These are phyloP conservation scores for Magnaporthiopsis rhizophila DNA, from an alignment of 2,329 filamentous ascomycete species.

Conservation along the genomic window DNA sequence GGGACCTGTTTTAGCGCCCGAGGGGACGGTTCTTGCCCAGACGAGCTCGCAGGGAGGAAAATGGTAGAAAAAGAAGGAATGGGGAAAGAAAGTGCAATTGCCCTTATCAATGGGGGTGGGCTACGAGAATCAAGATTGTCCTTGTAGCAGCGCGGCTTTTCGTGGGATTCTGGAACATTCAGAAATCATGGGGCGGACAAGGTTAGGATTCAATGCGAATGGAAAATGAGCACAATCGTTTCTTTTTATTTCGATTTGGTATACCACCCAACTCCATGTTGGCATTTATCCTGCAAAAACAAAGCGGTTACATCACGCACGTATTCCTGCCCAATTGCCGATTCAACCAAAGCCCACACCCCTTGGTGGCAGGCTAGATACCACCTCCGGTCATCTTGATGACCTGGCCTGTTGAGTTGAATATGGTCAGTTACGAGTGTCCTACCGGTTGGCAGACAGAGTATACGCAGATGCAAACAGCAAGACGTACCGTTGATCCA, in stretches of 20 bases:
- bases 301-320: neutral
- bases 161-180: neutral
- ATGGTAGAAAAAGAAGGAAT: too few relatives aligned
- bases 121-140: too few relatives aligned
- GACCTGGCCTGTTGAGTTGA: slow-evolving; percentile 23
- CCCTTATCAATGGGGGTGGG: too few relatives aligned
- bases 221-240: neutral
- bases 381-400: slow-evolving; percentile 31
- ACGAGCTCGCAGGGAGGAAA: too few relatives aligned
- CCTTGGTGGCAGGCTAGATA: slow-evolving; percentile 14
- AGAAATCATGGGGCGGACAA: too few relatives aligned
- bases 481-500: slow-evolving; percentile 53
- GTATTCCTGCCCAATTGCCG: neutral
- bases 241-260: neutral
- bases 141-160: too few relatives aligned
- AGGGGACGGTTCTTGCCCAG: too few relatives aligned
- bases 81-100: too few relatives aligned
- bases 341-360: neutral
- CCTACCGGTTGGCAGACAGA: neutral
- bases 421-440: neutral
- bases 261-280: too few relatives aligned
- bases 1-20: too few relatives aligned
- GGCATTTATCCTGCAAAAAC: too few relatives aligned
- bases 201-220: neutral
- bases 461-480: neutral